Conservation (phyloP, 805 yeast genomes). For the Teunomyces cretensis region DNA sequence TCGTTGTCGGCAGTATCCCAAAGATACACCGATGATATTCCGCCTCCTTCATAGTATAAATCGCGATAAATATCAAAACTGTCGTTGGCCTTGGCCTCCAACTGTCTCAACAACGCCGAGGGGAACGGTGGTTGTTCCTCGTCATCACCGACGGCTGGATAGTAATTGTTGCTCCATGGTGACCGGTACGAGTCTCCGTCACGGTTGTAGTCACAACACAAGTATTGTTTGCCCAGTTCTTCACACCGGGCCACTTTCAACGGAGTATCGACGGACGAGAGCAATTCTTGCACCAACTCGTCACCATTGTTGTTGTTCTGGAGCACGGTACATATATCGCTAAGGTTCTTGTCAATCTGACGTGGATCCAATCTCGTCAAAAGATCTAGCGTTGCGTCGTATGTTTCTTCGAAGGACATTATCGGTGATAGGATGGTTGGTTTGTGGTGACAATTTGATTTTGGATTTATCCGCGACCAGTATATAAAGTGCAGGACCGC, state of each 20-base stretch:
- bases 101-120: constrained; percentile 58
- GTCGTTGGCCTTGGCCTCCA: constrained; percentile 82
- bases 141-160: constrained; percentile 33
- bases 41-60: constrained; percentile 87
- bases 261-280: constrained; percentile 87
- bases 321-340: constrained; percentile 35
- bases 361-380: constrained; percentile 44
- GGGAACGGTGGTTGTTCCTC: constrained; percentile 69
- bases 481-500: too few species aligned
- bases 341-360: constrained; percentile 30
- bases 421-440: not conserved
- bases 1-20: constrained; percentile 80
- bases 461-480: too few species aligned
- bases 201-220: constrained; percentile 92
- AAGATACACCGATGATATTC: constrained; percentile 80
- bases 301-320: constrained; percentile 27
- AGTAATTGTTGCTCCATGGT: constrained; percentile 84
- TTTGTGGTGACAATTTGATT: not conserved
- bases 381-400: constrained; percentile 39
- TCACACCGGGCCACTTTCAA: constrained; percentile 52
- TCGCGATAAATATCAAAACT: constrained; percentile 92
- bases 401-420: constrained; percentile 4
- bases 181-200: constrained; percentile 92
- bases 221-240: constrained; percentile 60
- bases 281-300: constrained; percentile 79